These are phyloP conservation scores for Ilyonectria mors-panacis DNA, from an alignment of 2,329 filamentous ascomycete species.

Conservation along the genomic window DNA sequence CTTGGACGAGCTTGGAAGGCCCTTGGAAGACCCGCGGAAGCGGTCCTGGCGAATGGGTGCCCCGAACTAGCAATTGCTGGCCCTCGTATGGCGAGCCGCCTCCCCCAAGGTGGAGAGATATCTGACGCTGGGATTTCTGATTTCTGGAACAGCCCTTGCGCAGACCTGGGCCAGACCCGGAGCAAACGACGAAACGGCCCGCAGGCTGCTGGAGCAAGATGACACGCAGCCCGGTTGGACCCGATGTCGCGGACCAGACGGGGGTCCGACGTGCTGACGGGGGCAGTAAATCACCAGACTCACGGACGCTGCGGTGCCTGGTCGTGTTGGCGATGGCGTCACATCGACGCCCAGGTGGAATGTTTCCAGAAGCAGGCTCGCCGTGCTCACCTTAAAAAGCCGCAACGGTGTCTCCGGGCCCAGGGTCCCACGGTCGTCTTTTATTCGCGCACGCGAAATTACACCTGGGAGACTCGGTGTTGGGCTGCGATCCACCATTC, in stretches of 20 bases:
- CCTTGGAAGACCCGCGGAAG: conserved; percentile 17
- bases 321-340: conserved; percentile 38
- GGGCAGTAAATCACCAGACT: conserved; percentile 41
- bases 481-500: conserved; percentile 18
- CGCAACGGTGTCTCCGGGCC: conserved; percentile 40
- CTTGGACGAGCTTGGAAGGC: conserved; percentile 17
- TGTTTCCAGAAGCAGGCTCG: conserved; percentile 40
- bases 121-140: conserved; percentile 16
- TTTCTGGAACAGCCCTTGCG: conserved; percentile 22
- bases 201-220: conserved; percentile 19
- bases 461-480: conserved; percentile 13
- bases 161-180: conserved; percentile 18
- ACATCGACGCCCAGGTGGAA: conserved; percentile 39
- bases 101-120: conserved; percentile 25
- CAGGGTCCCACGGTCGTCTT: conserved; percentile 18
- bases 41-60: conserved; percentile 14
- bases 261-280: conserved; percentile 26
- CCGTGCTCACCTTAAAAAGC: conserved; percentile 41
- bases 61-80: conserved; percentile 9
- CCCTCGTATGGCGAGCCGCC: conserved; percentile 18
- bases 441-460: conserved; percentile 41
- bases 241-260: conserved; percentile 39
- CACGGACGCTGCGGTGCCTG: conserved; percentile 30
- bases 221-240: conserved; percentile 41
- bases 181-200: conserved; percentile 5